phyloP scores from a whole-genome alignment of 129 eudicot species.

The Scalesia atractyloides region DNA sequence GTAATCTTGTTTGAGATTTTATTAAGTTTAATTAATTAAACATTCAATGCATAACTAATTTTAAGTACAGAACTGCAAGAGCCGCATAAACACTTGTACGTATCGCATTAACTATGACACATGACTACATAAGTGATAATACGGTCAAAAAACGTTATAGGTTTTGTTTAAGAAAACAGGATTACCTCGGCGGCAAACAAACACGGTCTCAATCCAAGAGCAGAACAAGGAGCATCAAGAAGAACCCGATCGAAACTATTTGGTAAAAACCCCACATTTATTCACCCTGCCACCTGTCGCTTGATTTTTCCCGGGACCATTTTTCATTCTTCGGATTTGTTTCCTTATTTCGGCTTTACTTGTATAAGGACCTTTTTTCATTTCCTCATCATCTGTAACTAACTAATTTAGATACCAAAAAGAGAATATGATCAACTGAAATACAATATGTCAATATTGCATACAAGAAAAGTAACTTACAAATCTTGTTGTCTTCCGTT shows the following conservation, averaged over 20 bases:
- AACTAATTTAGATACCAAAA: slow-evolving; percentile 22
- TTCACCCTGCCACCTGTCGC: slow-evolving; percentile 62
- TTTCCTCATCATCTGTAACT: slow-evolving; percentile 42
- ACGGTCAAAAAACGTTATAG: neutral
- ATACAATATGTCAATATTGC: neutral
- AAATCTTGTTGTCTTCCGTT: slow-evolving; percentile 13
- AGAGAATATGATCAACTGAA: neutral
- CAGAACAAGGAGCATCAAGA: slow-evolving; percentile 99
- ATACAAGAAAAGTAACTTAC: slow-evolving; percentile 21
- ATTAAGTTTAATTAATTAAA: neutral
- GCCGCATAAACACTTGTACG: too few species aligned
- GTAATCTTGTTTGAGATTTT: neutral
- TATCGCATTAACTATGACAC: too few species aligned
- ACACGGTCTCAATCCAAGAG: slow-evolving; percentile 94
- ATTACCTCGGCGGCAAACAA: slow-evolving; percentile 83
- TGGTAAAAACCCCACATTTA: slow-evolving; percentile 75
- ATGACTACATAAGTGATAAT: too few species aligned
- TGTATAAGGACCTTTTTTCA: slow-evolving; percentile 32
- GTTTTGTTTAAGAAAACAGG: slow-evolving; percentile 18
- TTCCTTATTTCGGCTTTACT: slow-evolving; percentile 54
- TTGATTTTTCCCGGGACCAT: slow-evolving; percentile 78
- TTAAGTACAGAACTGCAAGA: too few species aligned
- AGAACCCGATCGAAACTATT: slow-evolving; percentile 97
- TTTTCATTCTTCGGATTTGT: slow-evolving; percentile 51
- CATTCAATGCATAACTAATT: too few species aligned